Base-by-base conservation (phyloP, 192 early-diverging fungal genomes). In the Backusella westeae region DNA sequence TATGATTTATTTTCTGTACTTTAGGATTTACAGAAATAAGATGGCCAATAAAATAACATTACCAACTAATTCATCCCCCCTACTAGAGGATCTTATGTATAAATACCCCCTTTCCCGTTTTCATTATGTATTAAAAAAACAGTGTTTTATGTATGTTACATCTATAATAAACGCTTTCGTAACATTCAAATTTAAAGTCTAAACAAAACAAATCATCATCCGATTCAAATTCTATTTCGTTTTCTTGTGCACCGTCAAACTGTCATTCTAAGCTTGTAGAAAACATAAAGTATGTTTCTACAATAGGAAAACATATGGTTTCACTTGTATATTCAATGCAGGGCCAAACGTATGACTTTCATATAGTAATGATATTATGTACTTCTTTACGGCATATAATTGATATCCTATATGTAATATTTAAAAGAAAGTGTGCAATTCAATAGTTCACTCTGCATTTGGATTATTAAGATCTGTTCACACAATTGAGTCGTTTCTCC, bases 281-380 rank as follows among this genome's bases (percentile, higher is more conserved):
- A 10, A 26, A 59, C 53, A 56, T n/a, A 63, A 63, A 63, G 5
- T 63, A 14, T 0, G 26, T 29, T 63, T 63, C 56, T 63, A 29
- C 56, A 63, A 63, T 63, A 63, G 56, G 56, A 63, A 63, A 63
- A 63, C 56, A 63, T 63, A 63, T 63, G 56, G 56, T 63, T 63
- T 9, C 56, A 63, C 56, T 63, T 26, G 56, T 63, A 26, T 14
- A 63, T 63, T 63, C 26, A 63, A 63, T 63, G 56, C 56, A 29
- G 56, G 23, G 23, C 21, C 56, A 14, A 53, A 44, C 12, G 46
- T 49, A 17, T 49, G 46, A 19, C 17, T 8, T 49, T 49, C 6
- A 49, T 49, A 49, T 49, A n/a, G 19, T n/a, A 49, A 39, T 39
- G 2, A 2, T 32, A 32, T 32, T 3, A 32, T 32, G 32, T 32